Percentiles rank a stretch among this genome's conserved stretches.
phyloP scores from a whole-genome alignment of 2,329 filamentous ascomycete genomes.

The Zasmidium angulare region DNA sequence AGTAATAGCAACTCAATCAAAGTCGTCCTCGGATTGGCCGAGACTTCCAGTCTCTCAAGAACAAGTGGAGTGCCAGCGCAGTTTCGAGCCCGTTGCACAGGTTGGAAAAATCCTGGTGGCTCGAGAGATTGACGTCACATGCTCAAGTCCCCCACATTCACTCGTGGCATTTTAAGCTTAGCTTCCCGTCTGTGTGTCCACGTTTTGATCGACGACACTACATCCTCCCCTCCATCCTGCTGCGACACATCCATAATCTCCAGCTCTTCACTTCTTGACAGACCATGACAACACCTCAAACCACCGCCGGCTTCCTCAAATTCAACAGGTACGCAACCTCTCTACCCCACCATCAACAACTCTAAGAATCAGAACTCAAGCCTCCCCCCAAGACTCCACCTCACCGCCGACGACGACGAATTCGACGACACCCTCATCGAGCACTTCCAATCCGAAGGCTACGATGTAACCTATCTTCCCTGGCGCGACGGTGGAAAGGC shows the following conservation, averaged over 20 bases:
- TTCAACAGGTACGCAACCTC: constrained; percentile 24
- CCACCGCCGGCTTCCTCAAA: constrained; percentile 24
- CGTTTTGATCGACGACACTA: constrained; percentile 7
- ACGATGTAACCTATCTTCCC: constrained; percentile 41
- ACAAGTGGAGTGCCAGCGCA: neutral
- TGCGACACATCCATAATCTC: too few relatives aligned
- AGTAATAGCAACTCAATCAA: neutral
- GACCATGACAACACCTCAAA: neutral
- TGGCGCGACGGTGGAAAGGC: constrained; percentile 25
- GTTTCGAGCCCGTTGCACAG: neutral
- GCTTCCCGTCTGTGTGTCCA: neutral
- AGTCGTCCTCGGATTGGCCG: neutral
- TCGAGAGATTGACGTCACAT: neutral
- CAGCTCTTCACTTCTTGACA: neutral
- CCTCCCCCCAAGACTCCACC: constrained; percentile 35
- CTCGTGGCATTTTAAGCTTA: neutral
- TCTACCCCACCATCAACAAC: neutral
- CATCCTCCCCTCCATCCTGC: neutral
- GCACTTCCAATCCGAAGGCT: constrained; percentile 45
- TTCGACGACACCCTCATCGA: constrained; percentile 41
- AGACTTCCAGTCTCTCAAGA: neutral
- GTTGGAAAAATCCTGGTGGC: neutral
- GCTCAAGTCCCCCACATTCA: neutral
- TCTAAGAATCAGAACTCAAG: constrained; percentile 1
- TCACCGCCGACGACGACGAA: constrained; percentile 40